phyloP scores from a whole-genome alignment of 441 rosid genomes.

The Flueggea neowawraea region DNA sequence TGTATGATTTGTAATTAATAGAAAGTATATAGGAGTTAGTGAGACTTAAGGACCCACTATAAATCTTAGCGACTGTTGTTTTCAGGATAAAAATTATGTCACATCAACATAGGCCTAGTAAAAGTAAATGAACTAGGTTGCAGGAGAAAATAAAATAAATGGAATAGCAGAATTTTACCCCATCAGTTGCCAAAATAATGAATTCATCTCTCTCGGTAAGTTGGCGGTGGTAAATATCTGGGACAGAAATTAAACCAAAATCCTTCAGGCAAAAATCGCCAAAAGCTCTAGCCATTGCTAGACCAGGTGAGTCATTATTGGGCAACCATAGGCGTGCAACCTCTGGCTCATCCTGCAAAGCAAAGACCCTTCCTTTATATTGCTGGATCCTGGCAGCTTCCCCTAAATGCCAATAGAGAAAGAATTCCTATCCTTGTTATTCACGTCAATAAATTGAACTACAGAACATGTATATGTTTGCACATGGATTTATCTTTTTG shows the following conservation, averaged over 20 bases:
- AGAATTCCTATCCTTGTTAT: constrained; percentile 5
- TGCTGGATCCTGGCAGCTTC: constrained; percentile 89
- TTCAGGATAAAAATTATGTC: no score
- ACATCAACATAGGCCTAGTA: no score
- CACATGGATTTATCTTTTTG: no score
- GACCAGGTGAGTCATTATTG: constrained; percentile 86
- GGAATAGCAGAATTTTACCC: constrained; percentile 45
- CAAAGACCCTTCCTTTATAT: constrained; percentile 89
- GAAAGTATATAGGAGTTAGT: no score
- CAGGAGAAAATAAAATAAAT: not conserved
- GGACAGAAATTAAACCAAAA: constrained; percentile 87
- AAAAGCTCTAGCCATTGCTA: constrained; percentile 98
- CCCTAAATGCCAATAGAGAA: constrained; percentile 34
- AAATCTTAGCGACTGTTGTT: no score
- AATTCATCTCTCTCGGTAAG: constrained; percentile 75
- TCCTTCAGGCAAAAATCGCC: constrained; percentile 98
- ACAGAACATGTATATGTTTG: no score
- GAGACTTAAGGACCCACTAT: no score
- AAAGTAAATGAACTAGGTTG: no score
- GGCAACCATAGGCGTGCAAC: constrained; percentile 96
- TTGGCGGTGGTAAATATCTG: constrained; percentile 57
- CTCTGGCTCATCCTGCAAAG: constrained; percentile 89
- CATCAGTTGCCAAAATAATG: constrained; percentile 88
- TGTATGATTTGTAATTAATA: no score
- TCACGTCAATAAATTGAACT: no score